Conservation (phyloP, 192 early-diverging fungal species). For the Rhizophlyctis rosea region DNA sequence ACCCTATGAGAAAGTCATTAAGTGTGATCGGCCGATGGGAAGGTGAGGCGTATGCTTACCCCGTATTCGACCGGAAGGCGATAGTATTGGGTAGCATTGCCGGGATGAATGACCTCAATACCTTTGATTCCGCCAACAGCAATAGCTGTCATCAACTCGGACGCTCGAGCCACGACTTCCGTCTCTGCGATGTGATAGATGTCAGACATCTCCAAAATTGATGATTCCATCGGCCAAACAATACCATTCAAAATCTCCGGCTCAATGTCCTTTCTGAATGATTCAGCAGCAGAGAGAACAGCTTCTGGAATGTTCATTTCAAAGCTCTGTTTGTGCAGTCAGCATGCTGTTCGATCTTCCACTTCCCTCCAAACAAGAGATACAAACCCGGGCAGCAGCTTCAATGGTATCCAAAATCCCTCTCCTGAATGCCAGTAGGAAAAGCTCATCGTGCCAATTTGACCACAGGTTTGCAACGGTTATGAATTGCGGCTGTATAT, state of each 20-base stretch:
- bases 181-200: slow-evolving; percentile 25
- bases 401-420: slow-evolving; percentile 50
- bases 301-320: slow-evolving; percentile 35
- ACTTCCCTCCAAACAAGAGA: background rate
- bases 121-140: slow-evolving; percentile 41
- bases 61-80: slow-evolving; percentile 55
- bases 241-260: slow-evolving; percentile 42
- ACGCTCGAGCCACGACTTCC: slow-evolving; percentile 41
- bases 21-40: background rate
- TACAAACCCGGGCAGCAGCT: slow-evolving; percentile 26
- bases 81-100: slow-evolving; percentile 58
- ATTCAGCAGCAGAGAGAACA: slow-evolving; percentile 14
- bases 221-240: background rate
- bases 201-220: too few relatives aligned
- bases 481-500: slow-evolving; percentile 50
- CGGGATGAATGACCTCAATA: slow-evolving; percentile 55
- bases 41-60: slow-evolving; percentile 13
- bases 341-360: too few relatives aligned
- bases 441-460: slow-evolving; percentile 53
- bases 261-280: slow-evolving; percentile 49
- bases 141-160: slow-evolving; percentile 45
- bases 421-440: slow-evolving; percentile 48
- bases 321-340: slow-evolving; percentile 30
- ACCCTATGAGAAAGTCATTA: slow-evolving; percentile 28
- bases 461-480: slow-evolving; percentile 48